Base-by-base conservation (phyloP, 2,329 filamentous ascomycete genomes). In the Dactylellina parvicollis region DNA sequence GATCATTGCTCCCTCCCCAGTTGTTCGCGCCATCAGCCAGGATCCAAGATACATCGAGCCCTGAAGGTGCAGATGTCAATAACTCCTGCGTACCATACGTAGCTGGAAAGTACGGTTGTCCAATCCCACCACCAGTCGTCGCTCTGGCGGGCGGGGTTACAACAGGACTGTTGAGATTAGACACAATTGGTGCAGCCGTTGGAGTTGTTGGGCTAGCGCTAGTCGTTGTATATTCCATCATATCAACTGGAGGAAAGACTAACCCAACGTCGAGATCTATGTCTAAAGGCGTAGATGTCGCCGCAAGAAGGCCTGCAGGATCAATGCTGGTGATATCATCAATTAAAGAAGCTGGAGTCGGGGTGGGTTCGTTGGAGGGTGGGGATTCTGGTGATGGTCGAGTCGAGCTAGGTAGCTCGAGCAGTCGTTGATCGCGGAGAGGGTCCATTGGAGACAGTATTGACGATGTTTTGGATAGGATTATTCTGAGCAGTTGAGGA, bases 191-290 rank as follows among this genome's bases (percentile, higher is more conserved):
- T 10, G 42, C 66, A 20, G 32, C 22, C 0, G 49, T 57, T 3
- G 66, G 66, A 2, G 66, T 71, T 10, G 55, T 62, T 14, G 56
- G 66, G 32, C 47, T 64, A 4, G 50, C 42, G 14, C 57, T 28
- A 4, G 66, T 16, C 2, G 66, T 71, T 3, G 66, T 71, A n/a
- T 71, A 71, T 44, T 71, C 66, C 66, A 71, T 71, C 66, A 71
- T 71, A 42, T 71, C 66, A 2, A 50, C 30, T 9, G 57, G 49
- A 12, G 66, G 57, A 24, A 50, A 71, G 16, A 61, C 52, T 4
- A 64, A 28, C 3, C 50, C 66, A n/a, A 26, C n/a, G 14, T 61
- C 44, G 1, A 49, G 30, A 24, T 56, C 57, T 2, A 52, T 18
- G 24, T 71, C 57, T 9, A 71, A 30, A 8, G 66, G 14, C 4